Base-by-base conservation (phyloP, 306 rosid genomes). In the Styphnolobium japonicum region DNA sequence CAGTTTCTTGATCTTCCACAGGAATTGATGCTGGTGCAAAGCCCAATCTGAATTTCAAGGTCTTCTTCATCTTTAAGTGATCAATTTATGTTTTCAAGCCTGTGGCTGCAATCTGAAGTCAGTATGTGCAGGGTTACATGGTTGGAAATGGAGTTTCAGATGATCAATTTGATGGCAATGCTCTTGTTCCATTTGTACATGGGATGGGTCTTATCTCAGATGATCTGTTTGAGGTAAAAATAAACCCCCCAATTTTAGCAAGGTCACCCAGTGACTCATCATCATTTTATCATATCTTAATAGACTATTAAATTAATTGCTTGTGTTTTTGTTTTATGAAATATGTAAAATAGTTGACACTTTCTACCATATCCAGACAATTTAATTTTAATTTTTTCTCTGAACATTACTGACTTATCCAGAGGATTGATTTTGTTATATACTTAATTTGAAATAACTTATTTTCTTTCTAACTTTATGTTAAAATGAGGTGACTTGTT, bases 141-240 rank as follows among this genome's bases (percentile, higher is more conserved):
- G 97, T 95, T 75, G 98, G 98, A 81, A 95, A 95, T 86, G 98
- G 98, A 43, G 97, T 95, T 39, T 60, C 97, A 2, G 98, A 95
- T 86, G 87, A 88, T 2, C 43, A 10, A 23, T 63, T 88, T n/a
- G 98, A 92, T 81, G 98, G 97, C 71, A 95, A 92, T 79, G 98
- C 98, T 65, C 90, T 92, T 78, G 88, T 95, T 65, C 98, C 98
- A 71, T 95, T 95, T 87, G 93, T 42, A 10, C 97, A 95, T 33
- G 98, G 98, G 78, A 95, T 95, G 98, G 98, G 97, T 39, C 87
- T 95, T 61, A 95, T 95, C 84, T 85, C 98, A 43, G 94, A 92
- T 69, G 92, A 95, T 7, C 84, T 95, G 52, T 95, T 71, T 84
- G 87, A 87, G 98, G 98, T 95, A 70, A 66, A 49, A 51, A 81